Base-by-base conservation (phyloP, 2,329 filamentous ascomycete species). In the Trichoderma gracile region DNA sequence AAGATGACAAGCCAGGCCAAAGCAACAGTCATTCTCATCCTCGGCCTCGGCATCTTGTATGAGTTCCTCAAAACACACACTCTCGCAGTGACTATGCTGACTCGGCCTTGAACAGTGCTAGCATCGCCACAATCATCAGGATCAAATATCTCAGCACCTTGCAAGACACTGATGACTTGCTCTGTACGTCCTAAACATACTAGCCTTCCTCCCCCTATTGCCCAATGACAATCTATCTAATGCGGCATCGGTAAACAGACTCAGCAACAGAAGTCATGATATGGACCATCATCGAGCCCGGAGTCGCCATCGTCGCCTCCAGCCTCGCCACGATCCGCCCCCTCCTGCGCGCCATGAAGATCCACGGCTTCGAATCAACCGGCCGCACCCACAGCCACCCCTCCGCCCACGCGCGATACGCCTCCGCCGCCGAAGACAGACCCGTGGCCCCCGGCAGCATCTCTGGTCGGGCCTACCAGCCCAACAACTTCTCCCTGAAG, bases 261-360 rank as follows among this genome's bases (percentile, higher is more conserved):
- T 76, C 78, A 59, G 80, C 78, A 23, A 85, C 82, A 4, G 76
- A 83, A 65, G 78, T 82, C 42, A 82, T 83, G 78, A 77, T 85
- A 7, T 86, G 83, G 83, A 85, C 82, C 10, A 73, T 85, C n/a
- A 75, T 85, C 60, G 83, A 86, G 69, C 82, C 83, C 1, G 83
- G 82, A 6, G 79, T 85, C 23, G 83, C 82, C 65, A 86, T 85
- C 52, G 72, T 81, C 27, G 83, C 83, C 14, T 80, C 83, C 2
- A 84, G 81, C 65, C 74, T 85, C 12, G 81, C 81, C 23, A 86
- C 83, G 5, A 82, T 85, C 38, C 80, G 83, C 3, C 83, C 83
- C 4, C 76, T 86, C 0, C 78, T 86, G 42, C 81, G 82, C 42
- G 74, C 75, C n/a, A 76, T 79, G 74, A 78, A 74, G 66, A 72